phyloP scores from a whole-genome alignment of 2,329 filamentous ascomycete genomes.

The Botryotinia globosa region DNA sequence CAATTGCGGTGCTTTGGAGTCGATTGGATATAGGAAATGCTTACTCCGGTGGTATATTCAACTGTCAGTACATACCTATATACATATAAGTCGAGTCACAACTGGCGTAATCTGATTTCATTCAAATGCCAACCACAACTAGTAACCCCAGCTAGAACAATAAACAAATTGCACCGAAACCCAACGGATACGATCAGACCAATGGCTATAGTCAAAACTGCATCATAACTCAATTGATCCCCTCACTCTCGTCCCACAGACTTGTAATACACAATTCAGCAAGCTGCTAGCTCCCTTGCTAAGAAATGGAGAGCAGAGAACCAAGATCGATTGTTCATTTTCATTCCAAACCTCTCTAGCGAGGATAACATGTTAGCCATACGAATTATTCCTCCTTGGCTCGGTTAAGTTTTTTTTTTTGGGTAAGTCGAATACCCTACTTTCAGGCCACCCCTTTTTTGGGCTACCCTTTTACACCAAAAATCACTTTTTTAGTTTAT shows the following conservation, averaged over 20 bases:
- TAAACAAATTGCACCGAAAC: background rate
- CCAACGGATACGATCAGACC: background rate
- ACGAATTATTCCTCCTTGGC: background rate
- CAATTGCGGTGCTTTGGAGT: too few species aligned
- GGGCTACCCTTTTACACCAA: too few species aligned
- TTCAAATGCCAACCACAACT: background rate
- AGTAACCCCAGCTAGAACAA: background rate
- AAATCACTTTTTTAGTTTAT: too few species aligned
- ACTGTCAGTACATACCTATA: too few species aligned
- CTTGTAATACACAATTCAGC: background rate
- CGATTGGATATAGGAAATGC: background rate
- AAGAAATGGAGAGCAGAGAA: background rate
- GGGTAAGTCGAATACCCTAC: too few species aligned
- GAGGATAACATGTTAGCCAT: background rate
- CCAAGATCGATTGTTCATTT: background rate
- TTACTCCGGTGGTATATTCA: background rate
- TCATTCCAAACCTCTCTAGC: background rate
- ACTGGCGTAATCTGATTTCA: background rate
- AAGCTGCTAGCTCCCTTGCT: background rate
- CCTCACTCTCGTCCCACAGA: background rate
- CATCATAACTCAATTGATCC: background rate
- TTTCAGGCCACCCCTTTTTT: too few species aligned
- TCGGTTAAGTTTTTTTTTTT: background rate
- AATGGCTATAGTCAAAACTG: too few species aligned
- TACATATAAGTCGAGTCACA: too few species aligned